Percentiles rank a stretch among this genome's conserved stretches.
Evolutionary conservation across 305 asterid species (phyloP).

Genomic region (Rubia balearica): DNA sequence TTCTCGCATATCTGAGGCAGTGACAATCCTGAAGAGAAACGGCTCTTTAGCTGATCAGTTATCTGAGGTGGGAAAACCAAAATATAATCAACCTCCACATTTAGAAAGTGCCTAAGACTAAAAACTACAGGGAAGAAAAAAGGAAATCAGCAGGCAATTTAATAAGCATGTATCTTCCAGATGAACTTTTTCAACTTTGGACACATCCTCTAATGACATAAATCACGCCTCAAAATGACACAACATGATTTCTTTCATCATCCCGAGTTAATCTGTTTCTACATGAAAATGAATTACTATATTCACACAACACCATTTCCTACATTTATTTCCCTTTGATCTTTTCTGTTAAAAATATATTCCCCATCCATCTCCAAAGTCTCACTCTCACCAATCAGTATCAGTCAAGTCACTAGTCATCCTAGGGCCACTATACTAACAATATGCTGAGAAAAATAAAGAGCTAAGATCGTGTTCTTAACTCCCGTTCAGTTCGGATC

Average conservation of each 20-base stretch:
- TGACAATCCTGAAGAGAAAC: constrained; percentile 83
- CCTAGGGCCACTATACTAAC: background rate
- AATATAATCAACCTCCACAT: constrained; percentile 21
- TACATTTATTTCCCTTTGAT: background rate
- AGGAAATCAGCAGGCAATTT: constrained; percentile 3
- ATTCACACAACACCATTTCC: background rate
- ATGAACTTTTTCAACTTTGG: background rate
- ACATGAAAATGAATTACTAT: background rate
- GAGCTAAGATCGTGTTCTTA: background rate
- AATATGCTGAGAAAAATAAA: background rate
- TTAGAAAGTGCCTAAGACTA: background rate
- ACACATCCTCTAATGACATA: background rate
- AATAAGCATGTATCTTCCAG: constrained; percentile 4
- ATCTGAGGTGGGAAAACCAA: constrained; percentile 42
- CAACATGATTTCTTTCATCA: background rate
- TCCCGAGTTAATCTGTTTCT: background rate
- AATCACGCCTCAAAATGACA: background rate
- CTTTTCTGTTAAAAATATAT: too few relatives aligned
- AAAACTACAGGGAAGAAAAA: constrained; percentile 5
- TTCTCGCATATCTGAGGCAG: constrained; percentile 93
- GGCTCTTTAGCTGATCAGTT: constrained; percentile 92
- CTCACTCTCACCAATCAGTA: background rate
- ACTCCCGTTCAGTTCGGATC: background rate
- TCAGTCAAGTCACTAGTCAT: background rate
- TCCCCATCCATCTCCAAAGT: background rate